Base-by-base conservation (phyloP, 1,284 basidiomycete genomes). In the Entoloma clypeatum region DNA sequence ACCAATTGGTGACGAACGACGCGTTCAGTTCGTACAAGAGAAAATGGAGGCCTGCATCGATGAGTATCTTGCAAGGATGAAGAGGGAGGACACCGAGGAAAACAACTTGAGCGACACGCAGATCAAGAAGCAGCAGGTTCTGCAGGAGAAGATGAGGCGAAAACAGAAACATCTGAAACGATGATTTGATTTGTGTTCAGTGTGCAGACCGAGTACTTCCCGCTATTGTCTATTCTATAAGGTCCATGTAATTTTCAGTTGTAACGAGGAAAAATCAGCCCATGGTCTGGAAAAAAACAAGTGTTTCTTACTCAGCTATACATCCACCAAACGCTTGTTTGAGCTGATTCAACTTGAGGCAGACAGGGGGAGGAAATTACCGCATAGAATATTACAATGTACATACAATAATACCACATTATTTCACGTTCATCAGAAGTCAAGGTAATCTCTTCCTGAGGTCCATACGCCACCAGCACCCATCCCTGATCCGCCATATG, bases 11-110 rank as follows among this genome's bases (percentile, higher is more conserved):
- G 40, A 39, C 34, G 41, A 39, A 28, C 42, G 39, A 14, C 50
- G 33, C 8, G 39, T 36, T 3, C 33, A 7, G 48, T 53, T 65
- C 22, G 61, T 86, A 3, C 80, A 85, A 57, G 55, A 62, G 29
- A 76, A 77, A 57, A 89, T 89, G 83, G 84, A 84, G 52, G 63
- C 57, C 13, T 79, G 77, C 57, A 82, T 89, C 38, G 77, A 78
- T 39, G 61, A 64, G 17, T 74, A 79, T 55, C 53, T 78, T 48
- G 55, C 39, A 25, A 62, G 57, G 36, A 61, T 67, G 14, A 65
- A 67, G 40, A 60, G 59, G 42, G 77, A 79, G 49, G 76, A 79
- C 43, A 59, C 55, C 27, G 70, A 66, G 6, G 81, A 79, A 21
- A 70, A 61, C 14, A 74, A 74, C 37, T 58, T 86, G 30, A 88